Base-by-base conservation (phyloP, 2,329 filamentous ascomycete genomes). In the Epichloe gansuensis region DNA sequence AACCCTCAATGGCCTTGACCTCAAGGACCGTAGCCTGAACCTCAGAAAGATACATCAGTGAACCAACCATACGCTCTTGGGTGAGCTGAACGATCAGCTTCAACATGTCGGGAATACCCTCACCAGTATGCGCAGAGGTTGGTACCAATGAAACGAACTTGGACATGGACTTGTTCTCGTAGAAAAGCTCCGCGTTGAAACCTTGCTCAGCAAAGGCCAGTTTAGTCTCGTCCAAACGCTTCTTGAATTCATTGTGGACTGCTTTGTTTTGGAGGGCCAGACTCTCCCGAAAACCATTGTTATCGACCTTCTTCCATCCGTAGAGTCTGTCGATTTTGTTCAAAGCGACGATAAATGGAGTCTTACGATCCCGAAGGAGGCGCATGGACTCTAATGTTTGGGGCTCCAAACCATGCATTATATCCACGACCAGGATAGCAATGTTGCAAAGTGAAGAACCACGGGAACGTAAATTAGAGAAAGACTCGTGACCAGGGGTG, bases 251-350 rank as follows among this genome's bases (percentile, higher is more conserved):
- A 68, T 88, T 88, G 72, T 95, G 88, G 11, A 96, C 91, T 50
- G 86, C 85, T 73, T 91, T 93, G 75, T 83, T 94, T 73, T 98
- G 93, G 63, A 94, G 78, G 42, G 82, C 81, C 67, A 98, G 75
- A 71, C 86, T 91, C 69, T 97, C 91, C 64, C 89, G 83, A 80
- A 98, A 97, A 55, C 93, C 93, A 67, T 98, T 98, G 80, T 98
- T 95, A 64, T 93, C 90, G 56, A 96, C 89, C 75, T 91, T 90
- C 77, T 95, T 95, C 93, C 94, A 98, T 67, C 89, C 90, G 67
- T 96, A 98, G 15, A 98, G 83, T 81, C 93, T 90, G 81, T 98
- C 93, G 61, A 98, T 97, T 78, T 98, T 98, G 85, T 98, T 98
- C 65, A 98, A 77, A 1, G 94, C 94, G 42, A 98, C 94, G 61